A percentile compares a stretch with the other conserved stretches of the same genome.
phyloP scores from a whole-genome alignment of 1,284 basidiomycete genomes.

The Coniophora puteana region DNA sequence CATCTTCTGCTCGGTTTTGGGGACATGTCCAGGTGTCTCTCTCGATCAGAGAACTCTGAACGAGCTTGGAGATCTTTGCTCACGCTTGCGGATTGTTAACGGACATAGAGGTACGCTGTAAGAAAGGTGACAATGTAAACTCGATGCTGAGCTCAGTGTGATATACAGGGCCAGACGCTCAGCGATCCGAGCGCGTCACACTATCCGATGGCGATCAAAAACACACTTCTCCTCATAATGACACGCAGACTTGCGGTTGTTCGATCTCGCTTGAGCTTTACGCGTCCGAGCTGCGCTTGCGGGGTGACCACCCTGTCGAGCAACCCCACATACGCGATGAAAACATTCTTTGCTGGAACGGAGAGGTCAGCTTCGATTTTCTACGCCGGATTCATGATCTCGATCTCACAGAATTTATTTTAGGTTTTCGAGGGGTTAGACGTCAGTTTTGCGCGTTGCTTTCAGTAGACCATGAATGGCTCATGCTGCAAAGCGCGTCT shows the following conservation, averaged over 20 bases:
- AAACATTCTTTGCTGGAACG: constrained; percentile 85
- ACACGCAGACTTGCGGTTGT: background rate
- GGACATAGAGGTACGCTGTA: constrained; percentile 43
- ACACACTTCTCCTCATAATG: constrained; percentile 2
- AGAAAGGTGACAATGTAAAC: no score
- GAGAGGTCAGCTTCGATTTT: constrained; percentile 57
- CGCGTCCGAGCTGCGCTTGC: constrained; percentile 76
- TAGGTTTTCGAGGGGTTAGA: constrained; percentile 78
- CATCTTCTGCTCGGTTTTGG: constrained; percentile 37
- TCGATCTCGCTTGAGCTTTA: constrained; percentile 56
- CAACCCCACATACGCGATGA: constrained; percentile 71
- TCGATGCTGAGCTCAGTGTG: constrained; percentile 6
- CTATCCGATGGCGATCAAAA: constrained; percentile 7
- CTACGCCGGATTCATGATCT: background rate
- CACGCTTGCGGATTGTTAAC: constrained; percentile 40
- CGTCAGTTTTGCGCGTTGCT: constrained; percentile 30
- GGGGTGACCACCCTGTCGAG: constrained; percentile 57
- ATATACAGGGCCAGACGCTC: constrained; percentile 58
- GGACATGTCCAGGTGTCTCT: constrained; percentile 7
- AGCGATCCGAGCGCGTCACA: constrained; percentile 27
- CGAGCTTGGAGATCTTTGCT: constrained; percentile 21
- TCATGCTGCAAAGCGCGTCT: background rate
- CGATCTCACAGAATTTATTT: background rate
- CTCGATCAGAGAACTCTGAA: constrained; percentile 8
- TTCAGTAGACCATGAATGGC: background rate